Base-by-base conservation (phyloP, 768 basidiomycete genomes). In the Amanita thiersii region DNA sequence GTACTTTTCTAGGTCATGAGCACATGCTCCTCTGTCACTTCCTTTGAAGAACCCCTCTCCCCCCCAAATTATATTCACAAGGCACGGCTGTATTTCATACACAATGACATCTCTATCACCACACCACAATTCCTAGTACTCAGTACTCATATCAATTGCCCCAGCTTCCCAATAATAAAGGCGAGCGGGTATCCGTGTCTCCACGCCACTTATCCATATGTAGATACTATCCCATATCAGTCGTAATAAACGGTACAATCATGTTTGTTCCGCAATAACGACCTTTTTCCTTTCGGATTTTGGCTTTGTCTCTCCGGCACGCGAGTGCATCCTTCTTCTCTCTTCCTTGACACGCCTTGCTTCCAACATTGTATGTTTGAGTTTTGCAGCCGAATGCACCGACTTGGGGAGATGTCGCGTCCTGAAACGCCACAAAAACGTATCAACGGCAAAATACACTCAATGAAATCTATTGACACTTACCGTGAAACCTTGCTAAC, bases 351-450 rank as follows among this genome's bases (percentile, higher is more conserved):
- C 86, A 44, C 83, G 76, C 31, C 70, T 69, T 3, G 91, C 82
- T 21, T 92, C 92, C 56, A 94, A 59, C 93, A 98, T 97, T 31
- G 90, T 89, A 44, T 79, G 72, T 63, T 96, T 93, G 66, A 96
- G 81, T 55, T 83, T 79, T 29, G 76, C 66, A 1, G 92, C 86
- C 53, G 87, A 84, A 61, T 94, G 76, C 24, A 98, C 86, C n/a
- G 89, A 75, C 54, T 87, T 88, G 9, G 93, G 94, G 15, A 97
- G 61, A 63, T 92, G 86, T 17, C 92, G 77, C 38, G 73, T 75
- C 51, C 86, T 88, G 36, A 11, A 32, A 12, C 46, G 33, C 19
- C 24, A 35, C 44, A 45, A 37, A 28, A 36, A 10, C 29, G 20
- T 11, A 28, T 28, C 28, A 15, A 30, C 21, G 29, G 35, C 31